phyloP scores from a whole-genome alignment of 2,329 filamentous ascomycete species.

The Magnaporthiopsis rhizophila region DNA sequence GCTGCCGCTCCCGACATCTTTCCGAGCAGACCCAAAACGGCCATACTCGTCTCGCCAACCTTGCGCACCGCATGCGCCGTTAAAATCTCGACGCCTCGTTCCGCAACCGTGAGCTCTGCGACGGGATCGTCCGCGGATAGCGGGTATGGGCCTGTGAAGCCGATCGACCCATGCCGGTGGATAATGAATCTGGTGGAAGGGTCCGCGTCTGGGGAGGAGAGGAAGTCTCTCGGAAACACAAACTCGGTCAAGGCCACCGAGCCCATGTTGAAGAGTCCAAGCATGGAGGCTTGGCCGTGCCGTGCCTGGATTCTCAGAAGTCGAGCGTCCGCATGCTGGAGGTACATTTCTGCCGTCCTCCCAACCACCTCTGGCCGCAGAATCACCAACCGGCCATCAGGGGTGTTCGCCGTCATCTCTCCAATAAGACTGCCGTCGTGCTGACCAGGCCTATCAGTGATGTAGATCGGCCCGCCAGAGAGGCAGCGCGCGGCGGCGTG shows the following conservation, averaged over 20 bases:
- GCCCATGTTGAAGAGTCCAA: slow-evolving; percentile 80
- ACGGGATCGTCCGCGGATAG: slow-evolving; percentile 33
- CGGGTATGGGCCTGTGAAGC: slow-evolving; percentile 35
- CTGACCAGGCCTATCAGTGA: slow-evolving; percentile 80
- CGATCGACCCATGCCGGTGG: slow-evolving; percentile 52
- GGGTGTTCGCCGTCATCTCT: slow-evolving; percentile 72
- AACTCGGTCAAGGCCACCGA: slow-evolving; percentile 56
- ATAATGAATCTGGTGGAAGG: slow-evolving; percentile 69
- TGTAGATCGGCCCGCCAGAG: slow-evolving; percentile 86
- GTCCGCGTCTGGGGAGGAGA: slow-evolving; percentile 51
- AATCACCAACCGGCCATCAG: slow-evolving; percentile 66
- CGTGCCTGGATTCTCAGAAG: background rate
- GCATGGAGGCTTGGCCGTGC: slow-evolving; percentile 55
- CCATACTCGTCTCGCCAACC: slow-evolving; percentile 49
- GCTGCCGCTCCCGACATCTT: slow-evolving; percentile 90
- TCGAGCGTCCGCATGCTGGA: slow-evolving; percentile 41
- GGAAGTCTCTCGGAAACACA: slow-evolving; percentile 63
- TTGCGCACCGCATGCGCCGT: slow-evolving; percentile 60
- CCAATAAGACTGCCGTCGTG: slow-evolving; percentile 68
- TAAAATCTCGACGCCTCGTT: slow-evolving; percentile 71
- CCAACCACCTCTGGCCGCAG: slow-evolving; percentile 71
- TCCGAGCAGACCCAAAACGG: slow-evolving; percentile 68
- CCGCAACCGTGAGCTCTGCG: slow-evolving; percentile 53
- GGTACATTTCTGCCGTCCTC: slow-evolving; percentile 65
- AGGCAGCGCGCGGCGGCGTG: slow-evolving; percentile 87